Conservation (phyloP, 2,329 filamentous ascomycete genomes). For the Colletotrichum lindemuthianum region DNA sequence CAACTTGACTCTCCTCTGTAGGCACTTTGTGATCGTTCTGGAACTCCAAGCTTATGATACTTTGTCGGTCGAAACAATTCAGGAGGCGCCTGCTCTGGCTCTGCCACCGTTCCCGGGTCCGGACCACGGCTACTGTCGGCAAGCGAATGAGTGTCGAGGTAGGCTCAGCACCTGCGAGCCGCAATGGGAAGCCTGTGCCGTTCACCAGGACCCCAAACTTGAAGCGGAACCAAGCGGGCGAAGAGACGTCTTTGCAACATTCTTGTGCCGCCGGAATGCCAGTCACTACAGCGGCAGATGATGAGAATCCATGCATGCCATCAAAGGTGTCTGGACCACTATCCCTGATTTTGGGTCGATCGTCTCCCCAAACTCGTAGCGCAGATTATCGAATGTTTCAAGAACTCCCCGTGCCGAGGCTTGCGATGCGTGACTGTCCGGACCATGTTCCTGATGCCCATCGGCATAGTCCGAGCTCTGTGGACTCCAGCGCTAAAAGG, state of each 20-base stretch:
- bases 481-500: conserved; percentile 14
- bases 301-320: conserved; percentile 11
- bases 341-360: neutral
- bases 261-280: conserved; percentile 11
- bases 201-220: conserved; percentile 12
- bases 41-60: conserved; percentile 1
- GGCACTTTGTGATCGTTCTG: conserved; percentile 21
- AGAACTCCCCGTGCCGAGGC: no score
- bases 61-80: neutral
- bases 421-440: no score
- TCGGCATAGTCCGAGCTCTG: neutral
- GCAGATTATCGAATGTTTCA: conserved; percentile 12
- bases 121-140: neutral
- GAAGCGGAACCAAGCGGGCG: conserved; percentile 2
- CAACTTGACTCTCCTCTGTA: conserved; percentile 2
- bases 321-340: neutral
- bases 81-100: neutral
- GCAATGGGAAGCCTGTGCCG: no score
- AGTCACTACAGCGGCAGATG: conserved; percentile 4
- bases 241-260: neutral
- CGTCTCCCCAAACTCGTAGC: conserved; percentile 12
- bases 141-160: no score
- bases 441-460: conserved; percentile 2
- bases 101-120: conserved; percentile 14
- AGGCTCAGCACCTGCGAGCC: no score